A percentile compares a stretch with the other conserved stretches of the same genome.
Conservation (phyloP, 371 early-diverging fungal genomes). For the Circinella minor region DNA sequence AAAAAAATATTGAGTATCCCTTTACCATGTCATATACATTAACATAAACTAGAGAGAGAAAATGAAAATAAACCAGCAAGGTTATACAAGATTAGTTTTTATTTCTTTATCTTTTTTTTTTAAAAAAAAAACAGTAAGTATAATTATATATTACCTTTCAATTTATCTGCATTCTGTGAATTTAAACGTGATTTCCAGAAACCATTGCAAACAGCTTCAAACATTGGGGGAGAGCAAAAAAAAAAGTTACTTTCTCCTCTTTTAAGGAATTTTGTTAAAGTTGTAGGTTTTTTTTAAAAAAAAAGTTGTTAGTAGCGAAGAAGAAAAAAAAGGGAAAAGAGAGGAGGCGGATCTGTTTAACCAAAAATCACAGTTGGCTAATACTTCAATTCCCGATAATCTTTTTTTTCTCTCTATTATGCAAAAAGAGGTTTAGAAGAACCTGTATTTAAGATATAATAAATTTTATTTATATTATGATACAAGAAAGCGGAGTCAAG, state of each 20-base stretch:
- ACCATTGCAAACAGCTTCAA: conserved; percentile 18
- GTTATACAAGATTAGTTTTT: neutral
- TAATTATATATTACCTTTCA: conserved; percentile 5
- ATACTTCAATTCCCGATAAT: too few relatives aligned
- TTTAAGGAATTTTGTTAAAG: neutral
- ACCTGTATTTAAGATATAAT: too few relatives aligned
- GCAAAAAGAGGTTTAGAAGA: too few relatives aligned
- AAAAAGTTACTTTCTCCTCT: neutral
- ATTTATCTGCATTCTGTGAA: conserved; percentile 14
- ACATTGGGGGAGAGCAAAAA: conserved; percentile 11
- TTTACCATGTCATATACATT: conserved; percentile 69
- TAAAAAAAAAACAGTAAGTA: neutral
- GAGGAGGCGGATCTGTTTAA: too few relatives aligned
- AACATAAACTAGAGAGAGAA: conserved; percentile 40
- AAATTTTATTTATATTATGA: too few relatives aligned
- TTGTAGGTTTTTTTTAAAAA: neutral
- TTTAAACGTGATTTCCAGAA: conserved; percentile 20
- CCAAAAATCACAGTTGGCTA: too few relatives aligned
- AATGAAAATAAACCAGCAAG: too few relatives aligned
- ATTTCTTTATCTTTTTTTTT: neutral
- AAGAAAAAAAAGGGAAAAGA: too few relatives aligned
- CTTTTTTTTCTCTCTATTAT: too few relatives aligned
- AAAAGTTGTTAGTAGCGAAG: too few relatives aligned
- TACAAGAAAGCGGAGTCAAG: too few relatives aligned
- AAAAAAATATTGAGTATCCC: neutral